Evolutionary conservation across 306 rosid species (phyloP), one percentile per base, ranked within the genome.

Genomic region (Vachellia collinsii): DNA sequence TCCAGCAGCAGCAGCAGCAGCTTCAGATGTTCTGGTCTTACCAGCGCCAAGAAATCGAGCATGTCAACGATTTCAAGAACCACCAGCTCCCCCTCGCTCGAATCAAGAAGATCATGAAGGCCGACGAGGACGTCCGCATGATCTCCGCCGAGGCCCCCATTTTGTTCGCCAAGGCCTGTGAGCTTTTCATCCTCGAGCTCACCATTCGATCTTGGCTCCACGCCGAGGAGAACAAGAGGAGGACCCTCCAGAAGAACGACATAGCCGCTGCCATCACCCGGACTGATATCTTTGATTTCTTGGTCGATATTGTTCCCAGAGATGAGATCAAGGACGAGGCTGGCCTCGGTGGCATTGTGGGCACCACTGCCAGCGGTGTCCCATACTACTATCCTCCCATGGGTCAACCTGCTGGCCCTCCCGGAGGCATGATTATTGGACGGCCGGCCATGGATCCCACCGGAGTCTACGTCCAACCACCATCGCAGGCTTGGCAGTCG

Each of bases 81-180:
- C 99, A 96, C 84, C 99, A 95, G 84, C 99, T 95, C 16, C 99
- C 99, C 2, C 56, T 95, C 1, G 99, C 99, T 0, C 97, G 99
- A 84, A 95, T 95, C 89, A 95, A 95, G 93, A 95, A 95, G 94
- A 95, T 95, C 86, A 95, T 95, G 99, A 95, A 95, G 79, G 99
- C 99, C 71, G 99, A 95, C 43, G 99, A 95, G 83, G 99, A 95
- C 69, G 99, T 95, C 4, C 97, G 99, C 76, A 95, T 95, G 99
- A 95, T 95, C 83, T 95, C 99, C 3, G 97, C 99, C 6, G 99
- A 93, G 63, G 97, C 99, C 0, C 97, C 99, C 0, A 92, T 95
- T 69, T 86, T 95, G 41, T 95, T 95, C 74, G 97, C 99, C 63
- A 93, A 93, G 84, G 99, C 99, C 1, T 95, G 98, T 83, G 97